Evolutionary conservation across 306 rosid species (phyloP), one percentile per base, ranked within the genome.

Genomic region (Quercus berberidifolia): DNA sequence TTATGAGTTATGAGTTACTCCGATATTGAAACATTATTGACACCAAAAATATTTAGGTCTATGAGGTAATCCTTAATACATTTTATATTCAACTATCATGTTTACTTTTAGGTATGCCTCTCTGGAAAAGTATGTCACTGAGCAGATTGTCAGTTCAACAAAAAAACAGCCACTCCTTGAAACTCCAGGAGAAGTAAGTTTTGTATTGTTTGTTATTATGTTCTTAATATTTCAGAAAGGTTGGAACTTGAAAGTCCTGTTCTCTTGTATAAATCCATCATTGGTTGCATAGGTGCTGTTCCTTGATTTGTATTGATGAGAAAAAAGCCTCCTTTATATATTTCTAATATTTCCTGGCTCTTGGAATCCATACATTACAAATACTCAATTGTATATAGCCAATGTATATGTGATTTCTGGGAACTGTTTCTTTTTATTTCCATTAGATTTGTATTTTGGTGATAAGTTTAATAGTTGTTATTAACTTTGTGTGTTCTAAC

Each of bases 101-200:
- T 60, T 80, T 74, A 31, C 58, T 60, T 2, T 77, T 86, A 92
- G 97, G 81, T 82, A 87, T 86, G 77, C 82, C 73, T 76, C 69
- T 71, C 77, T 88, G 79, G 84, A 80, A 62, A 83, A 87, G 83
- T 89, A 79, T 73, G 78, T 81, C 70, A 80, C 98, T 0, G 87
- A 89, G 83, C 88, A 71, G 76, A 73, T 89, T 76, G 77, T 86
- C 46, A 88, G 88, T 87, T 87, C 97, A 64, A 93, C 98, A 25
- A 88, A 92, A 71, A 84, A 80, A 84, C 99, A 88, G 77, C 96
- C 98, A 26, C 89, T 95, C 76, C 89, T 95, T 83, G 97, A 91
- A 85, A 93, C 96, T 70, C 97, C 96, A 23, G 92, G 99, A 23
- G 98, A 95, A 93, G 98, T 93, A 83, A 64, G 86, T 67, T 75